These are phyloP conservation scores for Pharnaceum exiguum DNA, from an alignment of 148 eudicot species.

Conservation along the genomic window DNA sequence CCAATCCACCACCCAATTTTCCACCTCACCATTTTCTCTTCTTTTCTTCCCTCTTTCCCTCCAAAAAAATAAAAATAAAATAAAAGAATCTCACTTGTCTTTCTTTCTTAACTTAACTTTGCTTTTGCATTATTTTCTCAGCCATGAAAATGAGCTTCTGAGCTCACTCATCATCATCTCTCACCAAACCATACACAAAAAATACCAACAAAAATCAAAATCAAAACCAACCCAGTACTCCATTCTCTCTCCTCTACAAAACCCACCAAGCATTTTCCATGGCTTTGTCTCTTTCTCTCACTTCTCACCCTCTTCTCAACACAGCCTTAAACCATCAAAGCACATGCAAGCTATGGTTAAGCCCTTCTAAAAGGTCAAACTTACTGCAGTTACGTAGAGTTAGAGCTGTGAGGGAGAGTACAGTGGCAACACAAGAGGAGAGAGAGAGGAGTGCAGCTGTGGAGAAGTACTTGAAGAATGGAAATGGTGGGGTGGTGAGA, in stretches of 20 bases:
- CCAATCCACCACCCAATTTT: conserved; percentile 20
- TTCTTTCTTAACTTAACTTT: too few species aligned
- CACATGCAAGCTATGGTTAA: conserved; percentile 18
- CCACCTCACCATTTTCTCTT: not conserved
- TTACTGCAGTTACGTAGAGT: conserved; percentile 17
- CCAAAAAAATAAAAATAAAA: too few species aligned
- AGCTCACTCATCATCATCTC: not conserved
- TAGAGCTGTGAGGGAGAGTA: conserved; percentile 39
- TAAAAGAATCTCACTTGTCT: too few species aligned
- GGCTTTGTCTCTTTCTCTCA: conserved; percentile 35
- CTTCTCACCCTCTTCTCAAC: conserved; percentile 14
- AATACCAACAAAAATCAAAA: conserved; percentile 11
- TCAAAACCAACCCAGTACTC: not conserved
- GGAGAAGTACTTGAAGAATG: conserved; percentile 20
- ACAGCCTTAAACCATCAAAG: conserved; percentile 22
- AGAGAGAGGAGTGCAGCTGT: conserved; percentile 31
- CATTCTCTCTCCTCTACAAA: not conserved
- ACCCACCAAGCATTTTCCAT: conserved; percentile 5
- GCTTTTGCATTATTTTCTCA: not conserved
- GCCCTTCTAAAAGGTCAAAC: not conserved
- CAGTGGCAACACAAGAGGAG: conserved; percentile 33
- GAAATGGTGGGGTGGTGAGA: conserved; percentile 27
- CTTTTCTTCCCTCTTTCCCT: not conserved
- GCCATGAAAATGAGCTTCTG: not conserved
- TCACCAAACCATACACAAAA: not conserved